Evolutionary conservation across 2,329 filamentous ascomycete genomes (phyloP), one percentile per base, ranked within the genome.

Genomic region (Cercospora beticola): DNA sequence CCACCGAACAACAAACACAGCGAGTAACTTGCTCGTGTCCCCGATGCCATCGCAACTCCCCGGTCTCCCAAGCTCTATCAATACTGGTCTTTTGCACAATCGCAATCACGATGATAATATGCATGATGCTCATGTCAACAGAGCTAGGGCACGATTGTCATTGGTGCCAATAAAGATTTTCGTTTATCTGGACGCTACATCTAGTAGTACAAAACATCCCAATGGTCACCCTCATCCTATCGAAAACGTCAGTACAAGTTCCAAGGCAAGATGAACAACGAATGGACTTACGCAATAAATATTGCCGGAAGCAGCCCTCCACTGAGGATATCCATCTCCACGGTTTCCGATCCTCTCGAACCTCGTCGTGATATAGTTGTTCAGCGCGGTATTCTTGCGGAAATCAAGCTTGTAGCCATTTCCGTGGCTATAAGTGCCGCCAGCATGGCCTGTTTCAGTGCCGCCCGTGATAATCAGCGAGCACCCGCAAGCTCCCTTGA

Each of bases 401-500:
- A 68, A 68, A 43, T 68, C 67, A 49, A 68, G 18, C 57, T 66
- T 66, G 43, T 63, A 68, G n/a, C 67, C 58, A 33, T 68, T 63
- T 14, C 21, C 58, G 56, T 68, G 67, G 36, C 62, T 68, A 18
- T 65, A 59, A 23, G 30, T 65, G 9, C 67, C 63, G 16, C 43
- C 26, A 43, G 66, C 62, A 52, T 68, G 67, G 18, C 62, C 67
- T 16, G 62, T 62, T 26, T 68, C 67, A 5, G 63, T 66, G 0
- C 67, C 67, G 2, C 67, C 67, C 2, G 67, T 68, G 31, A 68
- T 65, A 5, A 26, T 23, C 7, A 68, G 28, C 3, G 54, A 16
- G 26, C 46, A 66, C 4, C 4, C n/a, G 5, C 62, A 68, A 18
- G 67, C 67, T 14, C 49, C 62, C 31, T 68, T 62, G 8, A 68